Evolutionary conservation across 169 alveolate species (phyloP).

Genomic region (Babesia sp.): DNA sequence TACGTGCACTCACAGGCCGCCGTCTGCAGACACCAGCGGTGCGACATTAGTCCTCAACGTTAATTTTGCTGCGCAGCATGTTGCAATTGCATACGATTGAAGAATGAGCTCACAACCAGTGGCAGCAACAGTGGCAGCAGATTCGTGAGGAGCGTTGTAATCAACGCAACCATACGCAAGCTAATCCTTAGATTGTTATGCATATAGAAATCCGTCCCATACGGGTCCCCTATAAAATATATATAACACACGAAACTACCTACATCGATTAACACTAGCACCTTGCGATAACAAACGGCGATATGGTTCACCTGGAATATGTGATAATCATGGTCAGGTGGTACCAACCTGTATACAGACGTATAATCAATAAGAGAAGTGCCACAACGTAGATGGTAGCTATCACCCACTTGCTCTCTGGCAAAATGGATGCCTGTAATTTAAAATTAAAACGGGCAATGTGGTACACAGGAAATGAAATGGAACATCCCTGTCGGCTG

Average conservation of each 20-base stretch:
- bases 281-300: constrained; percentile 1
- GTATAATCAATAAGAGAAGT: neutral
- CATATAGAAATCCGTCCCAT: neutral
- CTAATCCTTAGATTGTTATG: neutral
- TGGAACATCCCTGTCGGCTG: neutral
- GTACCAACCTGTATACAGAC: constrained; percentile 13
- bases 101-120: neutral
- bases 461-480: neutral
- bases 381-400: neutral
- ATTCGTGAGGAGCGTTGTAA: constrained; percentile 1
- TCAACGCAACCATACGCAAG: neutral
- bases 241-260: neutral
- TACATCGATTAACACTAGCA: neutral
- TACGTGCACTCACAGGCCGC: neutral
- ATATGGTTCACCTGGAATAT: constrained; percentile 21
- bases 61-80: neutral
- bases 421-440: constrained; percentile 22
- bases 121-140: constrained; percentile 22
- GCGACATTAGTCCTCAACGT: neutral
- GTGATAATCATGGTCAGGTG: neutral
- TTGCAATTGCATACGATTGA: constrained; percentile 5
- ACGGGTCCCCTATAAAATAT: neutral
- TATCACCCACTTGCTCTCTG: constrained; percentile 20
- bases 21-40: neutral
- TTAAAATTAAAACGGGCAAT: neutral